These are phyloP conservation scores for Brassica carinata DNA, from an alignment of 345 rosid species.

Conservation along the genomic window DNA sequence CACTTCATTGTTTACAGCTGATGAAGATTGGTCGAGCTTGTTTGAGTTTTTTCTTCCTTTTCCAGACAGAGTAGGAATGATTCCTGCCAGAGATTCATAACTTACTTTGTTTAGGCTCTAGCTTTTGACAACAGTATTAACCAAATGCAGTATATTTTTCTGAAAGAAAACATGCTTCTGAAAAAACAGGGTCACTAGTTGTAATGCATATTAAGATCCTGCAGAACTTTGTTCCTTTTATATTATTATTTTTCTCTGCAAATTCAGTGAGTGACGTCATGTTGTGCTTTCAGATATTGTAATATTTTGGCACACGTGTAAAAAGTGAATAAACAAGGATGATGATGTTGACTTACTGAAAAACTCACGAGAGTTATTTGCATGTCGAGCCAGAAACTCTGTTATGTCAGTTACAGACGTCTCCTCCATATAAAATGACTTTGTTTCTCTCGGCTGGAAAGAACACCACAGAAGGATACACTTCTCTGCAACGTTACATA, in stretches of 20 bases:
- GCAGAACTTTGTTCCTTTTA: constrained; percentile 1
- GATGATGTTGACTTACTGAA: constrained; percentile 43
- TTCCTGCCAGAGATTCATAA: constrained; percentile 48
- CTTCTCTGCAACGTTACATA: constrained; percentile 60
- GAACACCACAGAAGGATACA: constrained; percentile 74
- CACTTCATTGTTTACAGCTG: constrained; percentile 12
- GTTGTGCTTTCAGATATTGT: background rate
- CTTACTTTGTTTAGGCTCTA: constrained; percentile 19
- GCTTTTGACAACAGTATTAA: background rate
- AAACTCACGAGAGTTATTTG: constrained; percentile 60
- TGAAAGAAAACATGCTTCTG: background rate
- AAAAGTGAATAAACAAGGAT: constrained; percentile 13
- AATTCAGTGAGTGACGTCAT: constrained; percentile 9
- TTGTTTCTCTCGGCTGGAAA: constrained; percentile 77
- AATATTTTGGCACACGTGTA: background rate
- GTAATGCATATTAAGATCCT: constrained; percentile 3
- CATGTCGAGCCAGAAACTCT: constrained; percentile 66
- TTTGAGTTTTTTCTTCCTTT: constrained; percentile 44
- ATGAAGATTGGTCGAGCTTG: constrained; percentile 33
- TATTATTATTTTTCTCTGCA: background rate
- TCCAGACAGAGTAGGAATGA: constrained; percentile 41
- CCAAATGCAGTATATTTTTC: background rate
- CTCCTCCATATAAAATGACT: constrained; percentile 66
- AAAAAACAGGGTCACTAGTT: background rate
- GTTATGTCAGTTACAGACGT: constrained; percentile 64